Percentiles rank a stretch among this genome's conserved stretches.
phyloP scores from a whole-genome alignment of 768 basidiomycete genomes.

The Collybiopsis confluens region DNA sequence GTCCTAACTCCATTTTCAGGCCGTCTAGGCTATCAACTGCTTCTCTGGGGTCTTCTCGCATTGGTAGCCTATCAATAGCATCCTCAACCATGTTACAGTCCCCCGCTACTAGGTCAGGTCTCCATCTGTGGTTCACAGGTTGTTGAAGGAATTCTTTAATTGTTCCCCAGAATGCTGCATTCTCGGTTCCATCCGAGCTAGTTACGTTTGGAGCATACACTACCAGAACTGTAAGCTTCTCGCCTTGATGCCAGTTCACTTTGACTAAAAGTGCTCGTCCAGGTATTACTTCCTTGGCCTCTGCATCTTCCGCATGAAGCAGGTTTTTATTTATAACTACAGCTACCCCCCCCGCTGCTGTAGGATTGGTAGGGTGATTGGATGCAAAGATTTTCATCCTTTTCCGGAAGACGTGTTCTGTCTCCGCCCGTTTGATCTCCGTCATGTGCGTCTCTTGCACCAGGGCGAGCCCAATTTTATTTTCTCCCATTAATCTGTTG shows the following conservation, averaged over 20 bases:
- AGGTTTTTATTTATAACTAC: conserved; percentile 30
- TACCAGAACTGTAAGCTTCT: conserved; percentile 24
- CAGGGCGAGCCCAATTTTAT: conserved; percentile 23
- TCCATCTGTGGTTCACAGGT: no score
- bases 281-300: no score
- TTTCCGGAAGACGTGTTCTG: conserved; percentile 6
- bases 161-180: conserved; percentile 27
- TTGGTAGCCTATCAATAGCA: no score
- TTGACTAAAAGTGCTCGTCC: no score
- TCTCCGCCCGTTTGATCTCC: conserved; percentile 1
- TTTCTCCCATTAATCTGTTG: conserved; percentile 15
- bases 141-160: conserved; percentile 12
- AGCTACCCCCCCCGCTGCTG: conserved; percentile 25
- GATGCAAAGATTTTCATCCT: conserved; percentile 18
- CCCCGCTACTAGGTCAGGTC: no score
- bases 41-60: no score
- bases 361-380: conserved; percentile 11
- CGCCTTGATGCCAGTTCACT: no score
- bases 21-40: no score
- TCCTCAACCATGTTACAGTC: no score
- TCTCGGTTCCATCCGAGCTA: conserved; percentile 9
- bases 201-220: conserved; percentile 32
- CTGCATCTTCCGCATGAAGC: no score
- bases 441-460: conserved; percentile 30
- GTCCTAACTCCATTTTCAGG: no score